A percentile compares a stretch with the other conserved stretches of the same genome.
phyloP scores from a whole-genome alignment of 2,329 filamentous ascomycete species.

The Aspergillus nomiae region DNA sequence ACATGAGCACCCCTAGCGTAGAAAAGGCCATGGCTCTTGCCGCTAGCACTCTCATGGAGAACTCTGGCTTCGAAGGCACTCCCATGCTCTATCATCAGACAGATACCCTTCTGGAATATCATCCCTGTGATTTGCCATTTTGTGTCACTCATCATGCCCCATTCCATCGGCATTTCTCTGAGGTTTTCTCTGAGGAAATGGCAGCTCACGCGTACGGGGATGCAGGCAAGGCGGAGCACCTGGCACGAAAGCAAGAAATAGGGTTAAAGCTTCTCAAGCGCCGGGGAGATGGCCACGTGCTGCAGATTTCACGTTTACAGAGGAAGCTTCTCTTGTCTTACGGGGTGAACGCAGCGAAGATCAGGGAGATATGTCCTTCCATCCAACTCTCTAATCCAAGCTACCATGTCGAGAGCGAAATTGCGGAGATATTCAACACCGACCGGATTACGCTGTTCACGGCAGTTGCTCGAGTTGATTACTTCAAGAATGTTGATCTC shows the following conservation, averaged over 20 bases:
- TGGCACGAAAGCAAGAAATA: neutral
- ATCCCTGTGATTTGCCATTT: neutral
- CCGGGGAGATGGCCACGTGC: neutral
- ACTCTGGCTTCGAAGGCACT: neutral
- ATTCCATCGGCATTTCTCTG: neutral
- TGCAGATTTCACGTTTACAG: neutral
- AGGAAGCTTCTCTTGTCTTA: neutral
- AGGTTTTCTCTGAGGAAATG: neutral
- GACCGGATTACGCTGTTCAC: neutral
- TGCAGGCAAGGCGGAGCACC: neutral
- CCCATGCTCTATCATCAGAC: neutral
- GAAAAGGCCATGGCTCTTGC: neutral
- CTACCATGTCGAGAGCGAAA: neutral
- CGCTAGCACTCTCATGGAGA: neutral
- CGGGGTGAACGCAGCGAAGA: neutral
- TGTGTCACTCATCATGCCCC: neutral
- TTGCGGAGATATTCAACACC: neutral
- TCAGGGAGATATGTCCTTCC: neutral
- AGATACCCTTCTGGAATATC: neutral
- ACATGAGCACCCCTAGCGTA: neutral
- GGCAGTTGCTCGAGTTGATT: neutral
- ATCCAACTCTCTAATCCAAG: neutral
- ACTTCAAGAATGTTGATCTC: neutral
- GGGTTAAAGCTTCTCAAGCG: neutral
- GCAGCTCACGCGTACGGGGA: neutral